Evolutionary conservation across 257 asterid genomes (phyloP).

Genomic region (Plectranthus barbatus): DNA sequence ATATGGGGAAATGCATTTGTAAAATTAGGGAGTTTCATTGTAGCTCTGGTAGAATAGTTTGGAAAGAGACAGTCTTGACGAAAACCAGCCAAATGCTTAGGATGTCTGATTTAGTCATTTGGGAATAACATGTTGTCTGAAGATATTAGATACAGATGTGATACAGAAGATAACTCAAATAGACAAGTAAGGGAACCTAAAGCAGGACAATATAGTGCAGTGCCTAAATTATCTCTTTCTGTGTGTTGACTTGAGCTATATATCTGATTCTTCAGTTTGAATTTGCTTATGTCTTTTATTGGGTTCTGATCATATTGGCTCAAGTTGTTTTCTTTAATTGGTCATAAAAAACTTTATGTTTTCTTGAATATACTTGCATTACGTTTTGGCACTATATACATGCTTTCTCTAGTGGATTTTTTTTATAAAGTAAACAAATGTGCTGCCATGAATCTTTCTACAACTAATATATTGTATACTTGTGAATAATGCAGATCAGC

Average conservation of each 20-base stretch:
- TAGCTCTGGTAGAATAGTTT: not conserved
- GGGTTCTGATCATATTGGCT: not conserved
- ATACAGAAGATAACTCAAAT: not conserved
- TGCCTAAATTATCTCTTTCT: not conserved
- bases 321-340: not conserved
- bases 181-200: not conserved
- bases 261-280: not conserved
- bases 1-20: too few species aligned
- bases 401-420: not conserved
- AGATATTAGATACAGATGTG: not conserved
- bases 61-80: not conserved
- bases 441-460: not conserved
- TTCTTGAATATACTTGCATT: not conserved
- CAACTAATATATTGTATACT: not conserved
- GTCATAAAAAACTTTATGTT: not conserved
- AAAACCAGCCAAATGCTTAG: not conserved
- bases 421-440: not conserved
- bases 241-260: not conserved
- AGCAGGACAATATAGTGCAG: not conserved
- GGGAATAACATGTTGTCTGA: not conserved
- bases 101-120: not conserved
- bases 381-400: not conserved
- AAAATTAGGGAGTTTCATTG: not conserved
- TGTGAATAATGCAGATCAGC: slow-evolving; percentile 30
- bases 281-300: not conserved